Conservation (phyloP, 2,329 filamentous ascomycete species). For the Tolypocladium tundrense region DNA sequence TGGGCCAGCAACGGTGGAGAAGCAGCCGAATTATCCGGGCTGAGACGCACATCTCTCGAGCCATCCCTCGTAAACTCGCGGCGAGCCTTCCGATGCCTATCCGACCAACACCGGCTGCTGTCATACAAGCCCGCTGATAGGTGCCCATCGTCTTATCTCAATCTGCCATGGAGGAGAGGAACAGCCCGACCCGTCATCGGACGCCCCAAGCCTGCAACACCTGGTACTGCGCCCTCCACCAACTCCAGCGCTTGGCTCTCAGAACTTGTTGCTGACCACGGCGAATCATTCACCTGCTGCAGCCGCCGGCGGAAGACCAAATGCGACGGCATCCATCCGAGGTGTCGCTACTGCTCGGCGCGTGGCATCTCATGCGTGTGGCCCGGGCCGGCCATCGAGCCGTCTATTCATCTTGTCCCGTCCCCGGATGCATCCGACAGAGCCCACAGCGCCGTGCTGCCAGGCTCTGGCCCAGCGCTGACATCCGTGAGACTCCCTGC, state of each 20-base stretch:
- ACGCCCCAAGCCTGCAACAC: slow-evolving; percentile 2
- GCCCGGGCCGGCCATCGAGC: background rate
- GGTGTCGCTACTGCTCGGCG: slow-evolving; percentile 1
- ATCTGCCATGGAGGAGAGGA: background rate
- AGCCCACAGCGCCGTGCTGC: background rate
- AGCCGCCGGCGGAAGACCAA: slow-evolving; percentile 6
- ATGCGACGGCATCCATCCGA: slow-evolving; percentile 3
- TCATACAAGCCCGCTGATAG: background rate
- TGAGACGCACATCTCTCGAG: background rate
- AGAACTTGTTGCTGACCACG: background rate
- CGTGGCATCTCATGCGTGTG: slow-evolving; percentile 1
- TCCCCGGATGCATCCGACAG: background rate
- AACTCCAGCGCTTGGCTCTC: background rate
- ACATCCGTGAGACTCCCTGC: background rate
- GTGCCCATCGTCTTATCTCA: background rate
- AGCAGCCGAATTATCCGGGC: background rate
- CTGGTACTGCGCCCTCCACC: background rate
- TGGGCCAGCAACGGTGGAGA: background rate
- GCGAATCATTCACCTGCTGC: background rate
- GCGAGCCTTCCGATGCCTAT: background rate
- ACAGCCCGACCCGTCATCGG: background rate
- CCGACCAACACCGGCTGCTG: background rate
- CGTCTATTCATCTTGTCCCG: background rate
- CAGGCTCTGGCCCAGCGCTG: background rate
- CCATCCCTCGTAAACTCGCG: background rate